Base-by-base conservation (phyloP, 352 stramenopile genomes). In the Phytopythium cucurbitacearum region DNA sequence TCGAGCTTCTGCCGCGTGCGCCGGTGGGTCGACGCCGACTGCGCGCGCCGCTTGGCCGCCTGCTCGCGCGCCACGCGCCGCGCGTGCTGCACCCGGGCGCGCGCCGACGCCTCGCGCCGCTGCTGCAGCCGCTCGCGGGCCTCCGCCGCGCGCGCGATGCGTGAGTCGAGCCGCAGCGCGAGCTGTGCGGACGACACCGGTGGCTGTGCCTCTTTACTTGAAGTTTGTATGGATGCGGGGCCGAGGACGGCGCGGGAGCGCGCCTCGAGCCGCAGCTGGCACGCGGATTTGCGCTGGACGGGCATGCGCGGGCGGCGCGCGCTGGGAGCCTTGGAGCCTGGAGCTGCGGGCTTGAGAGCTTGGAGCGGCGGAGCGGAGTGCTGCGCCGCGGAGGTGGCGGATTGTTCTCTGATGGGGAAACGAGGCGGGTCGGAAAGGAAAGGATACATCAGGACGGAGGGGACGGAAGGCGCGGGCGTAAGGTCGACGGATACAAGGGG, bases 201-300 rank as follows among this genome's bases (percentile, higher is more conserved):
- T 28, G 21, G 21, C 21, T 28, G 21, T 28, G 21, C 21, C 21
- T 28, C 21, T 28, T 28, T 28, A 28, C 21, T 28, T 28, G 21
- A 28, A 28, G 21, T 28, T 28, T 28, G 21, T 28, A 28, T 28
- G 21, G 21, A 28, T 28, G 54, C 42, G 40, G 28, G 15, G 8
- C 54, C 40, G 36, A 55, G 62, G 41, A 47, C 46, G 34, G 66
- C 66, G 12, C 69, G 57, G 13, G 65, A 80, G 21, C 79, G 71
- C 43, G 72, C 73, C 40, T 91, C 81, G 6, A 91, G 66, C 1
- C 81, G 81, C 33, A 85, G 51, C 47, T 91, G 81, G 51, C 81
- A 91, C 60, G 68, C 77, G 65, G 72, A 87, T 57, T 91, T 87
- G 7, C 63, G 65, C 50, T 72, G 61, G 62, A 80, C 80, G 45